Percentiles rank a stretch among this genome's conserved stretches.
Conservation (phyloP, 164 flowering plant species). For the Magnolia kwangsiensis region DNA sequence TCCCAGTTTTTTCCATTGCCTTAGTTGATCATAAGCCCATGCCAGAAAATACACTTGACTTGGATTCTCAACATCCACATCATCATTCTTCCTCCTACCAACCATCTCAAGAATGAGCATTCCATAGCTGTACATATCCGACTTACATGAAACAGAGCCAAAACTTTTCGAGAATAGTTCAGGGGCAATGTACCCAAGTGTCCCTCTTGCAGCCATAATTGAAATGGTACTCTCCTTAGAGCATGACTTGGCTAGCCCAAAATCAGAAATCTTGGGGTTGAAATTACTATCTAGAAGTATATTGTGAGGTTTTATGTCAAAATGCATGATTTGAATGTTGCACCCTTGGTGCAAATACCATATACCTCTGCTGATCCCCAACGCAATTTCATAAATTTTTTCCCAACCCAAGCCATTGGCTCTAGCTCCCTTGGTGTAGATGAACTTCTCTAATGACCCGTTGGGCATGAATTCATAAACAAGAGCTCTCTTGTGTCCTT, state of each 20-base stretch:
- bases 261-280: constrained; percentile 11
- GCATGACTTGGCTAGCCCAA: constrained; percentile 12
- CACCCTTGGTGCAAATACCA: constrained; percentile 10
- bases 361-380: constrained; percentile 7
- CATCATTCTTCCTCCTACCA: background rate
- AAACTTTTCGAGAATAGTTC: constrained; percentile 1
- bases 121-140: constrained; percentile 11
- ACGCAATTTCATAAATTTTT: constrained; percentile 2
- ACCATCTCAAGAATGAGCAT: constrained; percentile 3
- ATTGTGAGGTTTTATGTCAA: constrained; percentile 15
- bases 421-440: background rate
- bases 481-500: constrained; percentile 34
- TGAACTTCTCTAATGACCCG: constrained; percentile 32
- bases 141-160: constrained; percentile 7
- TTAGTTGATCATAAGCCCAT: constrained; percentile 1
- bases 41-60: constrained; percentile 5
- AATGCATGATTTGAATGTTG: constrained; percentile 1
- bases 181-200: constrained; percentile 12
- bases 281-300: constrained; percentile 10
- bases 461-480: constrained; percentile 58
- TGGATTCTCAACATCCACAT: background rate
- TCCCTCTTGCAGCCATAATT: background rate
- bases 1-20: background rate
- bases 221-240: background rate
- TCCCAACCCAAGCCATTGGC: constrained; percentile 1